These are phyloP conservation scores for Lunularia cruciata DNA, from an alignment of 225 moss, liverwort and hornwort genomes.

Conservation along the genomic window DNA sequence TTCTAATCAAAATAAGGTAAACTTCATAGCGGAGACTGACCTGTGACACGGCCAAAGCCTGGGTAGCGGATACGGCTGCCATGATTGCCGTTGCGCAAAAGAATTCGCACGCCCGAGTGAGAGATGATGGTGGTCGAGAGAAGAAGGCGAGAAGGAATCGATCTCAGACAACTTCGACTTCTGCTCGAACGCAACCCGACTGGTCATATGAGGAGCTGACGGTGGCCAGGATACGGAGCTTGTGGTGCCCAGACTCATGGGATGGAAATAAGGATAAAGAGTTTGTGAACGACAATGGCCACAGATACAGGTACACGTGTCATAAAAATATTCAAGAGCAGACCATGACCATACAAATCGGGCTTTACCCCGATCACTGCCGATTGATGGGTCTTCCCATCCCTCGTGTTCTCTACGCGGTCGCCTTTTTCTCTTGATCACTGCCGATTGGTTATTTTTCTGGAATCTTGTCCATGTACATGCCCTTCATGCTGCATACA, in stretches of 20 bases:
- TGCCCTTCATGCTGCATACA: background rate
- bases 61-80: slow-evolving; percentile 8
- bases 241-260: slow-evolving; percentile 12
- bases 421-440: too few relatives aligned
- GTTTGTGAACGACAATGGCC: background rate
- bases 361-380: background rate
- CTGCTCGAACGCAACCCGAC: background rate
- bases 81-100: background rate
- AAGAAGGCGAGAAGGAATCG: background rate
- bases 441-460: background rate
- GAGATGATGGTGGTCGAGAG: background rate
- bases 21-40: background rate
- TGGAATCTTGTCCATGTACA: slow-evolving; percentile 15
- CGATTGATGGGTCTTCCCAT: background rate
- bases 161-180: background rate
- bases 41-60: slow-evolving; percentile 4
- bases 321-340: background rate
- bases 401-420: too few relatives aligned
- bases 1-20: background rate
- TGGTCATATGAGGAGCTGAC: background rate
- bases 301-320: background rate
- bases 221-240: background rate
- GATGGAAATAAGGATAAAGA: slow-evolving; percentile 3
- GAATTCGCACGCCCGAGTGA: background rate
- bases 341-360: background rate